Evolutionary conservation across 306 rosid genomes (phyloP).

Genomic region (Trifolium fragiferum): DNA sequence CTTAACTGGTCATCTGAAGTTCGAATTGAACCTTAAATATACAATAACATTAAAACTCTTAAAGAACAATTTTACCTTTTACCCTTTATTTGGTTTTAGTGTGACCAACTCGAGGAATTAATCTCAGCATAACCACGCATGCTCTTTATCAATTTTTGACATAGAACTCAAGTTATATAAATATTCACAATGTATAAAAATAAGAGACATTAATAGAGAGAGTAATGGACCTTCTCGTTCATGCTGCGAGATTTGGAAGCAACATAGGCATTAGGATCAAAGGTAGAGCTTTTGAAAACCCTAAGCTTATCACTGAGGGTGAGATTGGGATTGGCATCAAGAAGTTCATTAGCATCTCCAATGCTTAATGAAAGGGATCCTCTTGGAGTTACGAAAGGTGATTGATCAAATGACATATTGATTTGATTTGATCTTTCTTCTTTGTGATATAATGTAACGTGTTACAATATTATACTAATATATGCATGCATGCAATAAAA

Average conservation of each 20-base stretch:
- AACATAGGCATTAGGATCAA: constrained; percentile 67
- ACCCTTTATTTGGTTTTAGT: neutral
- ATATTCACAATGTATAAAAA: neutral
- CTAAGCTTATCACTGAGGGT: constrained; percentile 73
- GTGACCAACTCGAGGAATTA: neutral
- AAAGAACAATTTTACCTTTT: neutral
- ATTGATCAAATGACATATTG: constrained; percentile 41
- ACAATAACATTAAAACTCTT: neutral
- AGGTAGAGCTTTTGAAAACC: constrained; percentile 68
- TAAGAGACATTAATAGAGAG: neutral
- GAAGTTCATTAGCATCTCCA: constrained; percentile 59
- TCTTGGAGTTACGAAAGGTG: constrained; percentile 46
- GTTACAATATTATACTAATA: neutral
- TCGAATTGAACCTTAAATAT: neutral
- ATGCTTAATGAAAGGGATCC: constrained; percentile 63
- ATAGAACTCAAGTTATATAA: neutral
- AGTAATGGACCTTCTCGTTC: constrained; percentile 68
- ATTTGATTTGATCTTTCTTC: neutral
- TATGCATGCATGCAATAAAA: neutral
- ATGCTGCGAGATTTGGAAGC: constrained; percentile 76
- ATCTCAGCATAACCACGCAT: neutral
- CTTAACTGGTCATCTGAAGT: no score
- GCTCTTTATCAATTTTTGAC: neutral
- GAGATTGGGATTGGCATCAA: constrained; percentile 59
- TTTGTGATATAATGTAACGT: neutral